These are phyloP conservation scores for Waitea zeae DNA, from an alignment of 1,284 basidiomycete species.

Conservation along the genomic window DNA sequence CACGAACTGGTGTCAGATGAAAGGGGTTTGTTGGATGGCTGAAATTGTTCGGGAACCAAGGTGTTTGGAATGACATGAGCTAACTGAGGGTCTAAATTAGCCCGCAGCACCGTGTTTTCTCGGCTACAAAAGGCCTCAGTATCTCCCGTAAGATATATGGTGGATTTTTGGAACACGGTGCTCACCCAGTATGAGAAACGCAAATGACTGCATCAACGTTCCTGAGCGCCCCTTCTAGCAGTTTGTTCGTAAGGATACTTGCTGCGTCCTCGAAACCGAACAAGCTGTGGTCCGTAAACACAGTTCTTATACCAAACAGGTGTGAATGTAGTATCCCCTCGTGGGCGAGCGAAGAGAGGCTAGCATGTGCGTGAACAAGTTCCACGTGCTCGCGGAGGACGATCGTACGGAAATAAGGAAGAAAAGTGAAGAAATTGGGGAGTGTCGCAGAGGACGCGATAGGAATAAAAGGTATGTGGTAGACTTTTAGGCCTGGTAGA, in stretches of 20 bases:
- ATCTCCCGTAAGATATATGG: neutral
- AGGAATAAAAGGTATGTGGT: conserved; percentile 81
- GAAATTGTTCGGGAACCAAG: conserved; percentile 77
- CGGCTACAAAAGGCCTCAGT: conserved; percentile 26
- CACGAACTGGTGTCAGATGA: conserved; percentile 42
- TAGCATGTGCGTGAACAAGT: conserved; percentile 86
- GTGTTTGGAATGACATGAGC: conserved; percentile 94
- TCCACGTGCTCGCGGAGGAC: conserved; percentile 77
- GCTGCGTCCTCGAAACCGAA: conserved; percentile 95
- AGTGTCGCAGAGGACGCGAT: conserved; percentile 85
- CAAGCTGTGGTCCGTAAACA: conserved; percentile 94
- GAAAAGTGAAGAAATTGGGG: conserved; percentile 85
- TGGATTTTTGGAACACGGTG: too few species aligned
- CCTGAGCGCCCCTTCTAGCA: conserved; percentile 71
- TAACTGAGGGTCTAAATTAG: conserved; percentile 20
- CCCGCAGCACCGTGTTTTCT: conserved; percentile 90
- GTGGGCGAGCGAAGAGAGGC: conserved; percentile 79
- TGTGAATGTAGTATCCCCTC: conserved; percentile 87
- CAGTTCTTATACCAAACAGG: conserved; percentile 67
- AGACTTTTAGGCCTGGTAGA: conserved; percentile 77
- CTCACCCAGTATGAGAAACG: conserved; percentile 91
- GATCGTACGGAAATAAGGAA: conserved; percentile 85
- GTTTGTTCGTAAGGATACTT: conserved; percentile 93
- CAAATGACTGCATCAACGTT: conserved; percentile 92
- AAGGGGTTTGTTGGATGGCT: conserved; percentile 32